Base-by-base conservation (phyloP, 2,329 filamentous ascomycete species). In the Lasiodiplodia sp. region DNA sequence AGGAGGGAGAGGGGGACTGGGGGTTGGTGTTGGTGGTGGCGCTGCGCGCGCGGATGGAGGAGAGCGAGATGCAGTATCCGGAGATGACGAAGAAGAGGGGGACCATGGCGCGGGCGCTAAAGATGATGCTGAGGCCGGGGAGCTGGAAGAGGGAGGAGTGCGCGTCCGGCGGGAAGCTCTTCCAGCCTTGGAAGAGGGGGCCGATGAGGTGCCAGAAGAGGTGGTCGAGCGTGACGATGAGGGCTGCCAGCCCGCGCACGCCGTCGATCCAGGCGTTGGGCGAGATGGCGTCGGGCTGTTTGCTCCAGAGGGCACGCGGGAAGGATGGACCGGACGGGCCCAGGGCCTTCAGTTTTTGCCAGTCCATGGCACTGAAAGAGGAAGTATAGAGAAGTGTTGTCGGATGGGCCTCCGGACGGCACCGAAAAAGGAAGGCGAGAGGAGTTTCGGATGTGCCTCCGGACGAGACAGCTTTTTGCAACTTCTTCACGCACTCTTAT, bases 41-140 rank as follows among this genome's bases (percentile, higher is more conserved):
- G 82, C 80, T 34, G 77, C 74, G 70, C 78, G 82, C 66, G 82
- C 69, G 2, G 81, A 79, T 69, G 80, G 31, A 34, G 8, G 31
- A 34, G 7, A 34, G 31, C 31, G 31, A 8, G 31, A 34, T 34
- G 31, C 31, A 34, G 31, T 34, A 34, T 8, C 31, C 31, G 31
- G 31, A 34, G 31, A 34, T 34, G 31, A 34, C 31, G 31, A 34
- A 34, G 31, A 34, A 82, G 51, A 84, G 80, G 58, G 78, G 78
- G 18, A 84, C 82, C 81, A 82, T 82, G 70, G 83, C 79, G 70
- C 83, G 81, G n/a, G 82, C 81, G 37, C 53, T 28, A 16, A 69
- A 56, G 49, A 72, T 8, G 21, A 72, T 40, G 49, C 57, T 53
- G 11, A 71, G 52, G 21, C 66, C 52, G 25, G 70, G 66, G 6